A percentile compares a stretch with the other conserved stretches of the same genome.
Conservation (phyloP, 2,329 filamentous ascomycete species). For the Fusarium begoniae region DNA sequence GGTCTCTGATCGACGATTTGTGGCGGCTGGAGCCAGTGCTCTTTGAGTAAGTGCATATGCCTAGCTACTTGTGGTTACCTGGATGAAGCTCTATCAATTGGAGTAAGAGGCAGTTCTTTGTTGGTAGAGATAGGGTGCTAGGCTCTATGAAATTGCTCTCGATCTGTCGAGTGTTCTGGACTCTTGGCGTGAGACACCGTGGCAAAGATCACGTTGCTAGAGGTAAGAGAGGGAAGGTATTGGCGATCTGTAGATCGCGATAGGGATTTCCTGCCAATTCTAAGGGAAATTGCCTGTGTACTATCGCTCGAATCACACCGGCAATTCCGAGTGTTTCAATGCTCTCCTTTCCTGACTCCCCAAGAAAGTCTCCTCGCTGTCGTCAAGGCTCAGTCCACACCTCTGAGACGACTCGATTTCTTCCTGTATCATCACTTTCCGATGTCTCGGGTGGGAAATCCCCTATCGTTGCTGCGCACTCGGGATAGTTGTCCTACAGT, state of each 20-base stretch:
- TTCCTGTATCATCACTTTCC: neutral
- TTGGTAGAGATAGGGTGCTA: neutral
- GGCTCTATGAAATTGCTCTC: neutral
- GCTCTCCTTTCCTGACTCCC: neutral
- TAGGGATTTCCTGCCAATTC: neutral
- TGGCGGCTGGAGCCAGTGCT: neutral
- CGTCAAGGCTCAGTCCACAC: neutral
- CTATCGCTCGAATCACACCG: no score
- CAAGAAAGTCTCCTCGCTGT: no score
- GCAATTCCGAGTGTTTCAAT: neutral
- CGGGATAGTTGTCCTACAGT: neutral
- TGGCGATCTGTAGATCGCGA: neutral
- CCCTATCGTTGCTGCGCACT: neutral
- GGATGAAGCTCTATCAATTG: no score
- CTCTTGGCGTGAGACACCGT: neutral
- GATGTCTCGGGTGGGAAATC: rapidly evolving
- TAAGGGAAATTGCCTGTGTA: neutral
- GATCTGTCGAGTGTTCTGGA: neutral
- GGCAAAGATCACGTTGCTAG: neutral
- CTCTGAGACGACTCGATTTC: neutral
- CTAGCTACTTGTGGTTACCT: neutral
- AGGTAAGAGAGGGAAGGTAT: neutral
- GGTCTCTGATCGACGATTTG: neutral
- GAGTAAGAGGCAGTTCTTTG: neutral
- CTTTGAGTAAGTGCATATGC: neutral